Evolutionary conservation across 345 rosid genomes (phyloP).

Genomic region (Luvunga scandens): DNA sequence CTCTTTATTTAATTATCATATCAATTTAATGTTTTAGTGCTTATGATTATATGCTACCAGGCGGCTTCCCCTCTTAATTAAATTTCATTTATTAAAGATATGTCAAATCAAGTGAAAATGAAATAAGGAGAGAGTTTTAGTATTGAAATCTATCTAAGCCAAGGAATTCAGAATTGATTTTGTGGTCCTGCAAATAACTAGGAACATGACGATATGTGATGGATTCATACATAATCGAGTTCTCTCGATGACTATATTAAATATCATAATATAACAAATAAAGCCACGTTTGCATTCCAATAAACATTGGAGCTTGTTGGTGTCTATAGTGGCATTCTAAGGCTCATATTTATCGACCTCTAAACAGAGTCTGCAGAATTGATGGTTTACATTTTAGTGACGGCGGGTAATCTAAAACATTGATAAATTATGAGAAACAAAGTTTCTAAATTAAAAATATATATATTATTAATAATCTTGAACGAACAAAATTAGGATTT

Average conservation of each 20-base stretch:
- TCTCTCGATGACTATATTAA: neutral
- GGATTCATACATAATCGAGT: neutral
- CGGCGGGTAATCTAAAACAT: too few relatives aligned
- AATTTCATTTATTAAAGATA: neutral
- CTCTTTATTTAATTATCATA: constrained; percentile 24
- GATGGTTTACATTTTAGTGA: too few relatives aligned
- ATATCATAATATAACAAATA: neutral
- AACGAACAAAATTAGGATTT: too few relatives aligned
- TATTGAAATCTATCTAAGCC: neutral
- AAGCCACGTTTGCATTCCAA: constrained; percentile 8
- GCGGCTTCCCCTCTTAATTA: neutral
- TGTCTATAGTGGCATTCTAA: neutral
- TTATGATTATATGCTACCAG: neutral
- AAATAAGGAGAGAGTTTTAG: neutral
- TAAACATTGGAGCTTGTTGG: neutral
- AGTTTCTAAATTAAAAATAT: too few relatives aligned
- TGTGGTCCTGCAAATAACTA: constrained; percentile 7
- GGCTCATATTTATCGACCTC: neutral
- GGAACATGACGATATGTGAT: neutral
- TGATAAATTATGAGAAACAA: too few relatives aligned
- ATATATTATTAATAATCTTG: too few relatives aligned
- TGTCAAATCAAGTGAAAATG: constrained; percentile 12
- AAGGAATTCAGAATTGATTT: neutral
- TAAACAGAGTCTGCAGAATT: neutral
- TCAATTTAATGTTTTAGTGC: constrained; percentile 25